Evolutionary conservation across 352 stramenopile species (phyloP).

Genomic region (Thraustotheca clavata): DNA sequence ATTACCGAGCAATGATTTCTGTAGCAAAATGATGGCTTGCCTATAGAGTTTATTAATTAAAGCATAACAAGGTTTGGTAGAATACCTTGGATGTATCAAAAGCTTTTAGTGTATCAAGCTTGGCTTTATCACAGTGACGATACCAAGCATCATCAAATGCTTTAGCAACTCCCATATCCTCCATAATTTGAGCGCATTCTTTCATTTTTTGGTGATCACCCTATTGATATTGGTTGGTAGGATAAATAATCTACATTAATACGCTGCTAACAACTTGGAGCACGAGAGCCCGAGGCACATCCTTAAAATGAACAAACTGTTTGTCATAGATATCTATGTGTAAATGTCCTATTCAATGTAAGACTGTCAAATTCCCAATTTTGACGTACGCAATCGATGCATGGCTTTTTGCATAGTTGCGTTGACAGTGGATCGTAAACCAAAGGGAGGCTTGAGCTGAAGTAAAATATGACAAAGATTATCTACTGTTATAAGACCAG

Average conservation of each 20-base stretch:
- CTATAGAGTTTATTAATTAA: background rate
- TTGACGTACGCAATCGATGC: background rate
- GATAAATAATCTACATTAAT: background rate
- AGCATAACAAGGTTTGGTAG: background rate
- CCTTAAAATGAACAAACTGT: conserved; percentile 36
- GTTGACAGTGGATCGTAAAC: conserved; percentile 13
- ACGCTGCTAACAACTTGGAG: conserved; percentile 24
- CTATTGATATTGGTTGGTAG: conserved; percentile 3
- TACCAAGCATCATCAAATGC: conserved; percentile 20
- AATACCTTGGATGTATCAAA: background rate
- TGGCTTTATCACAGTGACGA: background rate
- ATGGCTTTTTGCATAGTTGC: background rate
- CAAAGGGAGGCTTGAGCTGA: conserved; percentile 31
- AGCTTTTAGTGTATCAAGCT: background rate
- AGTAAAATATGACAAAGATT: conserved; percentile 31
- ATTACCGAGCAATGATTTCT: background rate
- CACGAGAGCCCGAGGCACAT: conserved; percentile 38
- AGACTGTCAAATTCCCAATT: background rate
- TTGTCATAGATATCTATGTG: conserved; percentile 35
- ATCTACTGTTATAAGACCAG: conserved; percentile 34
- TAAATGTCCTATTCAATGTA: conserved; percentile 23
- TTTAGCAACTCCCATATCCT: conserved; percentile 5
- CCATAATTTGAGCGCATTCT: conserved; percentile 13
- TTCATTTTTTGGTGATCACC: conserved; percentile 9
- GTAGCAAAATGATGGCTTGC: background rate